phyloP scores from a whole-genome alignment of 192 early-diverging fungal species.

The Entrophospora sp. region DNA sequence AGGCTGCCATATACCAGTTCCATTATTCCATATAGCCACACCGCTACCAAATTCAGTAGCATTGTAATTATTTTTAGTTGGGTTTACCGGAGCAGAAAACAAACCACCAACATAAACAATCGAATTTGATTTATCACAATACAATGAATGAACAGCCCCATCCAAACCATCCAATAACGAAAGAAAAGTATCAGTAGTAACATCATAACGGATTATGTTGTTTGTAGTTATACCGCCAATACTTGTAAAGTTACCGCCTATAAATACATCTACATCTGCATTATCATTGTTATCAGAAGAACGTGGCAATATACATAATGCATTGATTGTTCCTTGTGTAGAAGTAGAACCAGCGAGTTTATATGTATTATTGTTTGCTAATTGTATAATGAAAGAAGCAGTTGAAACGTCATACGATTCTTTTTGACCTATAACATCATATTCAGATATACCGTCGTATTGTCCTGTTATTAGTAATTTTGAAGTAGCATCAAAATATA shows the following conservation, averaged over 20 bases:
- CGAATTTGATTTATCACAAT: conserved; percentile 24
- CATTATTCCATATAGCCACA: conserved; percentile 26
- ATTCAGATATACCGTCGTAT: conserved; percentile 13
- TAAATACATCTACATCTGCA: conserved; percentile 18
- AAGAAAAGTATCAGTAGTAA: neutral
- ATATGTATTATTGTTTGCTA: neutral
- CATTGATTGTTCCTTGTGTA: conserved; percentile 7
- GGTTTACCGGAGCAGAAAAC: conserved; percentile 24
- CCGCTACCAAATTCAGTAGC: conserved; percentile 22
- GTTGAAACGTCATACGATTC: neutral
- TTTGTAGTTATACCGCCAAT: neutral
- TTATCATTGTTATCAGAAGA: neutral
- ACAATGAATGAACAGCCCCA: conserved; percentile 25
- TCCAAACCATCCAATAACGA: conserved; percentile 23
- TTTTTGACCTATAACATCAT: neutral
- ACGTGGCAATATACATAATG: conserved; percentile 1
- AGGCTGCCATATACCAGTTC: conserved; percentile 35
- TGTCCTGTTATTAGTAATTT: conserved; percentile 6
- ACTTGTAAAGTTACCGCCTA: conserved; percentile 16
- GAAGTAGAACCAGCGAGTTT: neutral
- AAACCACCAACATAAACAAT: conserved; percentile 28
- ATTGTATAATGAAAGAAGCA: neutral
- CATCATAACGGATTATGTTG: conserved; percentile 14
- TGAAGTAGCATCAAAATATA: neutral
- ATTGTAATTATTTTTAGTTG: neutral